Conservation (phyloP, 352 stramenopile species). For the Phytophthora capsici region DNA sequence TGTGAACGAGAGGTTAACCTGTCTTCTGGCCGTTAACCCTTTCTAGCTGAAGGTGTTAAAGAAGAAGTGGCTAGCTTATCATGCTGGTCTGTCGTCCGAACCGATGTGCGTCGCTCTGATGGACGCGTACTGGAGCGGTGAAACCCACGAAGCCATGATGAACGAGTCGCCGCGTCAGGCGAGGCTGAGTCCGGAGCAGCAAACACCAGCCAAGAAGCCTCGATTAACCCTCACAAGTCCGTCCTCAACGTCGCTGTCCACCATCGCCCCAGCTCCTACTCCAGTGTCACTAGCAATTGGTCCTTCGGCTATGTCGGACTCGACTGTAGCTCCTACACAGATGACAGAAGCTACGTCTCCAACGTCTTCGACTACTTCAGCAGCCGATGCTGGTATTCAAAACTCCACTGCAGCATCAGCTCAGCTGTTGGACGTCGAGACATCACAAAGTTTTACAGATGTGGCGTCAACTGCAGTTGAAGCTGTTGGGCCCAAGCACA, state of each 20-base stretch:
- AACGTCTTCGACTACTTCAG: background rate
- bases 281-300: background rate
- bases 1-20: constrained; percentile 10
- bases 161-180: background rate
- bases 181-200: constrained; percentile 11
- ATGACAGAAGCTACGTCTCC: background rate
- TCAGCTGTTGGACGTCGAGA: constrained; percentile 1
- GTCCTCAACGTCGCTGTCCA: background rate
- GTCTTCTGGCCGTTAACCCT: background rate
- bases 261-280: constrained; percentile 10
- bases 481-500: background rate
- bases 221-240: background rate
- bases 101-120: constrained; percentile 25
- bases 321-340: background rate
- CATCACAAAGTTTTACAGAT: constrained; percentile 12
- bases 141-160: background rate
- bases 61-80: constrained; percentile 32
- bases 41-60: constrained; percentile 28
- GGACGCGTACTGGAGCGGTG: constrained; percentile 16
- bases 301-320: background rate
- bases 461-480: constrained; percentile 6
- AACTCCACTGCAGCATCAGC: background rate
- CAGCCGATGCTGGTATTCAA: background rate
- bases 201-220: constrained; percentile 7
- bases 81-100: constrained; percentile 10